Evolutionary conservation across 495 filamentous ascomycete genomes (phyloP).

Genomic region (Paragyromitra xinjiangensis): DNA sequence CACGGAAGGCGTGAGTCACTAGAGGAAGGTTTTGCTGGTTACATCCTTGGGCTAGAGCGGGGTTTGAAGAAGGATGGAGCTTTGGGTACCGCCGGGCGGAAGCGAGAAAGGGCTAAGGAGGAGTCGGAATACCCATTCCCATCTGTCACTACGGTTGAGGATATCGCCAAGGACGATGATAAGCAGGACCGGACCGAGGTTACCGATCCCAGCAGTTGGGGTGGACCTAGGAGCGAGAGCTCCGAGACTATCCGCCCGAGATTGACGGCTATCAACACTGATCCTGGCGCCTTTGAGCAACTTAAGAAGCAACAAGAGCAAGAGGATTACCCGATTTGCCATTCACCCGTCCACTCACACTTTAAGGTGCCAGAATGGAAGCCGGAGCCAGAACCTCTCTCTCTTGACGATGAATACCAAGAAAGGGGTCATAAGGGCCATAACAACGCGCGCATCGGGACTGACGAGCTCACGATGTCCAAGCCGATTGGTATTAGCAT

Average conservation of each 20-base stretch:
- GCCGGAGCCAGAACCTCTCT: slow-evolving; percentile 41
- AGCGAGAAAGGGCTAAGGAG: slow-evolving; percentile 50
- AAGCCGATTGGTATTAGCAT: slow-evolving; percentile 42
- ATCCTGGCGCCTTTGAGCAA: slow-evolving; percentile 44
- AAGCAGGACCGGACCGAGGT: slow-evolving; percentile 23
- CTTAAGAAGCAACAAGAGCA: slow-evolving; percentile 26
- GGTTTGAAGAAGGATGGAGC: slow-evolving; percentile 48
- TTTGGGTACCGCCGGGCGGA: slow-evolving; percentile 42
- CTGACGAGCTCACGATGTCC: slow-evolving; percentile 43
- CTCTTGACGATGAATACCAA: slow-evolving; percentile 25
- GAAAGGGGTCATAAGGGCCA: slow-evolving; percentile 24
- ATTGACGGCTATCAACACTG: slow-evolving; percentile 54
- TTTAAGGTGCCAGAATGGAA: slow-evolving; percentile 48
- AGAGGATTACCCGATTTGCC: slow-evolving; percentile 57
- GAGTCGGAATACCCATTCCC: slow-evolving; percentile 54
- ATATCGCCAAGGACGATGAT: slow-evolving; percentile 25
- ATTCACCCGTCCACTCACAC: slow-evolving; percentile 51
- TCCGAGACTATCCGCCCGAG: slow-evolving; percentile 57
- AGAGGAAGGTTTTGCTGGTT: slow-evolving; percentile 53
- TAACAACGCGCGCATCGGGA: slow-evolving; percentile 44
- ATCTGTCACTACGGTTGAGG: slow-evolving; percentile 30
- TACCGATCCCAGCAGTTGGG: slow-evolving; percentile 34
- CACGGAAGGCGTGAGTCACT: slow-evolving; percentile 49
- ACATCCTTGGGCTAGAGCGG: slow-evolving; percentile 49
- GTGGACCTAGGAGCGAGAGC: slow-evolving; percentile 49